Evolutionary conservation across 2,329 filamentous ascomycete genomes (phyloP).

Genomic region (Teratosphaeria zuluensis): DNA sequence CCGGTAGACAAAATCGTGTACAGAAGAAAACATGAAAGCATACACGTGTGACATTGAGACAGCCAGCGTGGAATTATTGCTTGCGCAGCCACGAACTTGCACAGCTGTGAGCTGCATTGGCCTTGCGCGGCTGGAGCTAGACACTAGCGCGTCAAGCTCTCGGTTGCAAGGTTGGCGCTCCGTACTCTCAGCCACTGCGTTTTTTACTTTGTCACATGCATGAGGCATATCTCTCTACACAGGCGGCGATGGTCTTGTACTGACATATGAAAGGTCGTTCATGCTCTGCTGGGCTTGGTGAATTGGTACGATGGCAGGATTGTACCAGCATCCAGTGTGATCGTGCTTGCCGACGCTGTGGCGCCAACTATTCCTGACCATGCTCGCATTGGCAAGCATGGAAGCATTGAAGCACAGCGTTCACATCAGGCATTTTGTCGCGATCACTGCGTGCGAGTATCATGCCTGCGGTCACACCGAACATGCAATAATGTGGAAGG

Average conservation of each 20-base stretch:
- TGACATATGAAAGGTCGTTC: too few relatives aligned
- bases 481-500: too few relatives aligned
- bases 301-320: not conserved
- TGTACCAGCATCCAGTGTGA: not conserved
- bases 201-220: not conserved
- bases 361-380: too few relatives aligned
- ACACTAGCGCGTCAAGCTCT: not conserved
- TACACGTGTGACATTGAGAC: not conserved
- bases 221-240: not conserved
- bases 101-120: not conserved
- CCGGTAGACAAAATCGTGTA: not conserved
- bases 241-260: too few relatives aligned
- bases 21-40: not conserved
- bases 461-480: too few relatives aligned
- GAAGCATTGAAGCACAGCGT: too few relatives aligned
- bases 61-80: not conserved
- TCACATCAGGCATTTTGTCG: too few relatives aligned
- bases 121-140: not conserved
- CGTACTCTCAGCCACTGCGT: not conserved
- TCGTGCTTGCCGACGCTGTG: too few relatives aligned
- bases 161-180: not conserved
- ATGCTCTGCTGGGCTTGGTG: too few relatives aligned
- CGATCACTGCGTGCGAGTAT: too few relatives aligned
- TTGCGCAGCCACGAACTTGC: not conserved
- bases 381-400: too few relatives aligned